Percentiles rank a stretch among this genome's conserved stretches.
Conservation (phyloP, 495 filamentous ascomycete species). For the Astrocystis sublimbata region DNA sequence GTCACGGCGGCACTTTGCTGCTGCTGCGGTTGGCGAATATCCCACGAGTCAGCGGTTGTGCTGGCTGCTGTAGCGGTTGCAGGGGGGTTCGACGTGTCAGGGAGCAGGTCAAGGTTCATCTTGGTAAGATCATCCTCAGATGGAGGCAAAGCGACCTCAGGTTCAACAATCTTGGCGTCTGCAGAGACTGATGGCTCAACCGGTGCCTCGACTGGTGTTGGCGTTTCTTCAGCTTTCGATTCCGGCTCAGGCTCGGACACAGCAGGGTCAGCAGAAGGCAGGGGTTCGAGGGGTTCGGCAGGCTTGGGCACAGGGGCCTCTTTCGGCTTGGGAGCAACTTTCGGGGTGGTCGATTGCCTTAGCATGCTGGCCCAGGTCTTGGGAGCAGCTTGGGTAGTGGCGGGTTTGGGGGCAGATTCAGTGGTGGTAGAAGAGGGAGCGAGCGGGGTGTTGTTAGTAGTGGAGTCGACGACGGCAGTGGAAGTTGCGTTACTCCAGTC, state of each 20-base stretch:
- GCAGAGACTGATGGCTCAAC: conserved; percentile 31
- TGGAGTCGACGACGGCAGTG: conserved; percentile 23
- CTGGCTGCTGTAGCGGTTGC: conserved; percentile 85
- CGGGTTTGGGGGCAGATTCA: conserved; percentile 30
- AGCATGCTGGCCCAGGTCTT: conserved; percentile 63
- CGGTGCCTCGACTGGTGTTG: conserved; percentile 25
- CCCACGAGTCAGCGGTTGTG: conserved; percentile 80
- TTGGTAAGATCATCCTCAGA: conserved; percentile 87
- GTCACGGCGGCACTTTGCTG: conserved; percentile 51
- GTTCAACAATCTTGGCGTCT: conserved; percentile 44
- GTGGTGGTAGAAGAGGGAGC: conserved; percentile 22
- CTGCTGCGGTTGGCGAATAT: conserved; percentile 56
- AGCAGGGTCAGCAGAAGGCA: conserved; percentile 37
- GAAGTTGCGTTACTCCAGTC: conserved; percentile 27
- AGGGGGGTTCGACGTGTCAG: conserved; percentile 72
- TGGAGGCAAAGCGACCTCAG: conserved; percentile 59
- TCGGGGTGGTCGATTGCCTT: conserved; percentile 46
- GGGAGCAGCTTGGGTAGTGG: conserved; percentile 37
- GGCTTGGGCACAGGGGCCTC: conserved; percentile 44
- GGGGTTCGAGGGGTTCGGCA: conserved; percentile 41
- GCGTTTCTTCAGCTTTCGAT: conserved; percentile 30
- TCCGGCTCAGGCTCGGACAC: conserved; percentile 38
- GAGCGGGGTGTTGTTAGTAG: conserved; percentile 23
- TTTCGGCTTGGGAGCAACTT: conserved; percentile 47
- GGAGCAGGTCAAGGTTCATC: conserved; percentile 85